Percentiles rank a stretch among this genome's conserved stretches.
These are phyloP conservation scores for Paramecium primaurelia DNA, from an alignment of 73 alveolate genomes.

Conservation along the genomic window DNA sequence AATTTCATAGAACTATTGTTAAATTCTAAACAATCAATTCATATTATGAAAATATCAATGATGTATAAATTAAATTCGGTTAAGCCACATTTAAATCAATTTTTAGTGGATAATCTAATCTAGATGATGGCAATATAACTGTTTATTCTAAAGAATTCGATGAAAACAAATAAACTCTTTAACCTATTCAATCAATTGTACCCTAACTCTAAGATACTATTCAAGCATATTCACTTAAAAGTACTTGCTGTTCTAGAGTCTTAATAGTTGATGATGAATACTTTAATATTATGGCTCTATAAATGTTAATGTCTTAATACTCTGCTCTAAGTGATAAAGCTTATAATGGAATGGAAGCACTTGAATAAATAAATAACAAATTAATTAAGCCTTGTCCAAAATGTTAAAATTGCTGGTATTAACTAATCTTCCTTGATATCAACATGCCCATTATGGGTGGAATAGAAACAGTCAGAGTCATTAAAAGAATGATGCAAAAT, in stretches of 20 bases:
- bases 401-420: background rate
- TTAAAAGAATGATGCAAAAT: background rate
- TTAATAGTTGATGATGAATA: conserved; percentile 44
- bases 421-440: background rate
- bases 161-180: background rate
- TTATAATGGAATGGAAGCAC: conserved; percentile 36
- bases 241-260: conserved; percentile 20
- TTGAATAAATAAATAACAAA: background rate
- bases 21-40: background rate
- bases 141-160: background rate
- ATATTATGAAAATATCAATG: background rate
- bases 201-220: conserved; percentile 19
- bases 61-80: background rate
- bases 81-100: background rate
- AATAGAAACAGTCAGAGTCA: background rate
- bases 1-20: background rate
- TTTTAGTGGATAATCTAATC: background rate
- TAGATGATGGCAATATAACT: background rate
- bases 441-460: conserved; percentile 49
- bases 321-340: background rate
- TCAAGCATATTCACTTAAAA: background rate
- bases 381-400: background rate
- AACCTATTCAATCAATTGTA: background rate
- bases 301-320: background rate
- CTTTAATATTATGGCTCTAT: background rate